Conservation (phyloP, 1,139 yeast genomes). For the Hyphopichia khmerensis region DNA sequence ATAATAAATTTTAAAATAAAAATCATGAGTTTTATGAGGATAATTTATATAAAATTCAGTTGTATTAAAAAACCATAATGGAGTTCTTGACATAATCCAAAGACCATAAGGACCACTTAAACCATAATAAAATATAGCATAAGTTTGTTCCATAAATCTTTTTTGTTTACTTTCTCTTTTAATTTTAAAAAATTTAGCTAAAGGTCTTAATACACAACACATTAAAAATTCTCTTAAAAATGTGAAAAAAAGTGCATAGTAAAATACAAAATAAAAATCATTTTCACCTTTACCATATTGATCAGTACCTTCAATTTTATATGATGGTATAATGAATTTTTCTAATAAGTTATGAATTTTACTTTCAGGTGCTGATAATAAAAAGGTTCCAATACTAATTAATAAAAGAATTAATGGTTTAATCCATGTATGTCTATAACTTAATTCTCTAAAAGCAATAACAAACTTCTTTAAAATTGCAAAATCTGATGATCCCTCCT, state of each 20-base stretch:
- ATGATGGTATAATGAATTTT: slow-evolving; percentile 67
- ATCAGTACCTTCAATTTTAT: slow-evolving; percentile 55
- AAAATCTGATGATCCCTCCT: slow-evolving; percentile 29
- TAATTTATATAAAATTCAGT: slow-evolving; percentile 72
- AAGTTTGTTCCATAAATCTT: slow-evolving; percentile 92
- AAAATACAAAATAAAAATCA: slow-evolving; percentile 78
- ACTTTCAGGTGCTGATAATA: slow-evolving; percentile 53
- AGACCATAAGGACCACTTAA: slow-evolving; percentile 83
- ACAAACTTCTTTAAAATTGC: slow-evolving; percentile 52
- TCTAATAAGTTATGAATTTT: slow-evolving; percentile 56
- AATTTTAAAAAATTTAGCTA: slow-evolving; percentile 58
- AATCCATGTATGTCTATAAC: slow-evolving; percentile 78
- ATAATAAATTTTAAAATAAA: slow-evolving; percentile 75
- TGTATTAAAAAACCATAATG: slow-evolving; percentile 88
- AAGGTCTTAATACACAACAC: slow-evolving; percentile 77
- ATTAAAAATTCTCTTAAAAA: slow-evolving; percentile 87
- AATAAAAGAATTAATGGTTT: slow-evolving; percentile 56
- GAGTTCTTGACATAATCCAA: slow-evolving; percentile 80
- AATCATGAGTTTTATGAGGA: slow-evolving; percentile 80
- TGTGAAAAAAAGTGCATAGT: slow-evolving; percentile 83
- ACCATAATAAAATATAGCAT: slow-evolving; percentile 79
- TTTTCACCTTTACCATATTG: slow-evolving; percentile 84
- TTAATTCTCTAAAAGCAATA: slow-evolving; percentile 58
- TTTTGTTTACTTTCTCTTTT: slow-evolving; percentile 57
- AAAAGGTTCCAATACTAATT: slow-evolving; percentile 36